Evolutionary conservation across 2,329 filamentous ascomycete species (phyloP).

Genomic region (Aspergillus aculeatus): DNA sequence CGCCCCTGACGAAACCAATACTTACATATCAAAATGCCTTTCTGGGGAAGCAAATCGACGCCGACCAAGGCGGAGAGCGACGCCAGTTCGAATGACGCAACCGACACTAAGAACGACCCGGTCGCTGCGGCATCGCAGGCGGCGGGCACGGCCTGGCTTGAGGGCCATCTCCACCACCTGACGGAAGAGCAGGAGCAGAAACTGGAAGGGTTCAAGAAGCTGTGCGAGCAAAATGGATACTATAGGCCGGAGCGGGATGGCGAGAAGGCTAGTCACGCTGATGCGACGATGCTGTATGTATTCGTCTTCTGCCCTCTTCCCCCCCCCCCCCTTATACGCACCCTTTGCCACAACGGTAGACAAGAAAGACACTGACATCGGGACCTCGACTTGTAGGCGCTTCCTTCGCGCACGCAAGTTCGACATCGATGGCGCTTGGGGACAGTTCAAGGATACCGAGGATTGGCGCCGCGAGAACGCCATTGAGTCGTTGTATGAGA

Average conservation of each 20-base stretch:
- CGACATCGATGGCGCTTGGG: conserved; percentile 71
- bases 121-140: conserved; percentile 37
- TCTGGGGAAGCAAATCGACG: conserved; percentile 34
- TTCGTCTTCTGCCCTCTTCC: conserved; percentile 5
- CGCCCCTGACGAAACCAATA: not conserved
- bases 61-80: conserved; percentile 30
- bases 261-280: conserved; percentile 45
- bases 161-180: conserved; percentile 78
- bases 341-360: not conserved
- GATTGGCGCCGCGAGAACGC: conserved; percentile 80
- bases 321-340: not conserved
- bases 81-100: conserved; percentile 24
- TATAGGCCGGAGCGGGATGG: conserved; percentile 40
- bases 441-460: conserved; percentile 85
- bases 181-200: conserved; percentile 65
- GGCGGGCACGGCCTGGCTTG: conserved; percentile 37
- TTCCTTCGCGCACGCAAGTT: conserved; percentile 85
- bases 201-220: conserved; percentile 68
- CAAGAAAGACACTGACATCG: not conserved
- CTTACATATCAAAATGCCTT: conserved; percentile 19
- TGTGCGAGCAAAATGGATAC: conserved; percentile 63
- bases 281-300: conserved; percentile 49
- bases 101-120: conserved; percentile 36
- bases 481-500: conserved; percentile 76
- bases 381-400: conserved; percentile 54